A percentile compares a stretch with the other conserved stretches of the same genome.
These are phyloP conservation scores for Arachnomyces sp. DNA, from an alignment of 2,329 filamentous ascomycete species.

Conservation along the genomic window DNA sequence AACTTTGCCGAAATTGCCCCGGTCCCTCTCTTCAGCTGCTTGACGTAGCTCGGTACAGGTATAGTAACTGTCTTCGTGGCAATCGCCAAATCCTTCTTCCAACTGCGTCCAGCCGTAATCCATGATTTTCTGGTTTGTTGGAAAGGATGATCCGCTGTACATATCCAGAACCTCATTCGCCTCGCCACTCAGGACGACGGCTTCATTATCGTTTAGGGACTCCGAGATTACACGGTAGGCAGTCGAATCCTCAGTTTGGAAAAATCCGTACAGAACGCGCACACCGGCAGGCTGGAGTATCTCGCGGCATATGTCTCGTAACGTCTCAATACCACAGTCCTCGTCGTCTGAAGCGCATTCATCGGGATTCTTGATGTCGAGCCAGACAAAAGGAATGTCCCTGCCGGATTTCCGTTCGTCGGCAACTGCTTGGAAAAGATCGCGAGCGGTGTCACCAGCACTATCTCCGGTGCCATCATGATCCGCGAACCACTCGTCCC, in stretches of 20 bases:
- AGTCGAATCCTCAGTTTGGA: conserved; percentile 2
- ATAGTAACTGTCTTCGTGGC: conserved; percentile 7
- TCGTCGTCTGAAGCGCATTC: conserved; percentile 3
- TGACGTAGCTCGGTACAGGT: conserved; percentile 11
- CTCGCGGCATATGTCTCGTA: conserved; percentile 12
- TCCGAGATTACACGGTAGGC: conserved; percentile 9
- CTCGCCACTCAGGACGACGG: conserved; percentile 8
- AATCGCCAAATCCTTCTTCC: conserved; percentile 9
- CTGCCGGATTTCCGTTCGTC: conserved; percentile 4
- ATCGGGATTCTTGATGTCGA: conserved; percentile 17
- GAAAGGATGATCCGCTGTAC: not conserved
- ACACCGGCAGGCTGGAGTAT: conserved; percentile 10
- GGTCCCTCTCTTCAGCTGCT: conserved; percentile 3
- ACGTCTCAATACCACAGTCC: conserved; percentile 11
- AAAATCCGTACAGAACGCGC: conserved; percentile 14
- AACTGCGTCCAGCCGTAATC: conserved; percentile 10
- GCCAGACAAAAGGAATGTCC: conserved; percentile 15
- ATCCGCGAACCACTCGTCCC: conserved; percentile 14
- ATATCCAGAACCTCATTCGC: conserved; percentile 1
- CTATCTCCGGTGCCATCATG: conserved; percentile 9
- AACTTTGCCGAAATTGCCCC: conserved; percentile 5
- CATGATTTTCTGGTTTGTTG: conserved; percentile 3
- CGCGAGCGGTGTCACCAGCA: conserved; percentile 3
- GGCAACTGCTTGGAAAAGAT: conserved; percentile 13
- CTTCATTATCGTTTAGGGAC: conserved; percentile 7